phyloP scores from a whole-genome alignment of 2,329 filamentous ascomycete genomes.

The Fusarium bactridioides region DNA sequence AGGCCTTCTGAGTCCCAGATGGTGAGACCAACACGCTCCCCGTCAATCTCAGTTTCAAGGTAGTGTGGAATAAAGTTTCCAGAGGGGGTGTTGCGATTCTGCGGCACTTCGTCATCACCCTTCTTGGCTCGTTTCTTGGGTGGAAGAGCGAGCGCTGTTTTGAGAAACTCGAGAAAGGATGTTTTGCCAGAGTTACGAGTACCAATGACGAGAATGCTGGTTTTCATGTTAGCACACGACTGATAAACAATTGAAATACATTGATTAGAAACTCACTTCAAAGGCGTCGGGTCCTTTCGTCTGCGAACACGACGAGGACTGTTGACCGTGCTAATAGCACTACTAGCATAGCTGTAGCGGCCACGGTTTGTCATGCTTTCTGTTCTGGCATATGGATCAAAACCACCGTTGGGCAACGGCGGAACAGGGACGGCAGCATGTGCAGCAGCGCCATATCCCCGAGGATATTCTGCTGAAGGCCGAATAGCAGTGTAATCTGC shows the following conservation, averaged over 20 bases:
- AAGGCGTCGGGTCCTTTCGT: slow-evolving; percentile 96
- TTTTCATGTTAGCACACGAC: not conserved
- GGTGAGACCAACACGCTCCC: slow-evolving; percentile 89
- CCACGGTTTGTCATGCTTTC: slow-evolving; percentile 98
- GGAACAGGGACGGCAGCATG: slow-evolving; percentile 58
- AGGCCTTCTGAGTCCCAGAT: slow-evolving; percentile 96
- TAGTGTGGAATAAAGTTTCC: slow-evolving; percentile 88
- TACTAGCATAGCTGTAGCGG: slow-evolving; percentile 95
- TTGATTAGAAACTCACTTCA: slow-evolving; percentile 80
- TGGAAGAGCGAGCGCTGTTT: slow-evolving; percentile 84
- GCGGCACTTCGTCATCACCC: slow-evolving; percentile 66
- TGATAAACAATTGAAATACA: not conserved
- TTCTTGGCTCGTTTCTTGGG: slow-evolving; percentile 74
- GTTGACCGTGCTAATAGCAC: slow-evolving; percentile 88
- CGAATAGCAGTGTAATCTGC: slow-evolving; percentile 51
- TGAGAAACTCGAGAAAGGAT: slow-evolving; percentile 95
- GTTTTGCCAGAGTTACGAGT: slow-evolving; percentile 91
- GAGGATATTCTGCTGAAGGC: slow-evolving; percentile 60
- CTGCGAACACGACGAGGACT: slow-evolving; percentile 90
- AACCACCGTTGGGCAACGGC: slow-evolving; percentile 67
- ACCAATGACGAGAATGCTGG: slow-evolving; percentile 88
- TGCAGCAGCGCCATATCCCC: slow-evolving; percentile 50
- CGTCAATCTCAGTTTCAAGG: slow-evolving; percentile 92
- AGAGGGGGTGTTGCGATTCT: slow-evolving; percentile 59
- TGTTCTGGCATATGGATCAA: slow-evolving; percentile 81